Base-by-base conservation (phyloP, 2,329 filamentous ascomycete genomes). In the Zopfia rhizophila region DNA sequence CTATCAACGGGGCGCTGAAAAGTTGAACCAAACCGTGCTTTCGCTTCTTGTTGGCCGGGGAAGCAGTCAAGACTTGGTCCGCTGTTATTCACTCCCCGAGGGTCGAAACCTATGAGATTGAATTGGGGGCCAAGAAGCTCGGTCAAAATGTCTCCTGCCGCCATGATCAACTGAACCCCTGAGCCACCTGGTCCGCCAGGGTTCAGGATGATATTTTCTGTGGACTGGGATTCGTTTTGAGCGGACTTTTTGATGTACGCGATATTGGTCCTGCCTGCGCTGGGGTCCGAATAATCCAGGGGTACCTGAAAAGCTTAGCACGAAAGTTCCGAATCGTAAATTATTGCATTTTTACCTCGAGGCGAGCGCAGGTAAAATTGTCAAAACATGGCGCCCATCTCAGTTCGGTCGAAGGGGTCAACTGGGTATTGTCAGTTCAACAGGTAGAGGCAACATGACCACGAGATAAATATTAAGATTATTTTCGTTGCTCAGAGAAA, bases 321-420 rank as follows among this genome's bases (percentile, higher is more conserved):
- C 58, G 60, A n/a, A n/a, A n/a, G n/a, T n/a, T n/a, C n/a, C n/a
- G n/a, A n/a, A n/a, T n/a, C n/a, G n/a, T n/a, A n/a, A n/a, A 24
- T 19, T 37, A 40, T n/a, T n/a, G n/a, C n/a, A n/a, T n/a, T n/a
- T n/a, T n/a, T 1, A 81, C 69, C 32, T 75, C 64, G 3, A 82
- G 61, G 5, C 74, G 69, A 12, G 79, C 76, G 49, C 79, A 82
- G 52, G 78, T 69, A 38, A 49, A 33, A 13, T 44, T 31, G 17
- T 45, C 49, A n/a, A 18, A 51, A 16, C 51, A 54, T 12, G 47
- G 33, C 10, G 22, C 37, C 51, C 51, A 54, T 2, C 16, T 14
- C 1, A 53, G 27, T 1, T 50, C 29, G 5, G 46, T n/a, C 5
- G 36, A 38, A 3, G 42, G 37, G 7, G 16, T 37, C 8, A 47